Base-by-base conservation (phyloP, 176 grass and related monocot species). In the Aegilops bicornis region DNA sequence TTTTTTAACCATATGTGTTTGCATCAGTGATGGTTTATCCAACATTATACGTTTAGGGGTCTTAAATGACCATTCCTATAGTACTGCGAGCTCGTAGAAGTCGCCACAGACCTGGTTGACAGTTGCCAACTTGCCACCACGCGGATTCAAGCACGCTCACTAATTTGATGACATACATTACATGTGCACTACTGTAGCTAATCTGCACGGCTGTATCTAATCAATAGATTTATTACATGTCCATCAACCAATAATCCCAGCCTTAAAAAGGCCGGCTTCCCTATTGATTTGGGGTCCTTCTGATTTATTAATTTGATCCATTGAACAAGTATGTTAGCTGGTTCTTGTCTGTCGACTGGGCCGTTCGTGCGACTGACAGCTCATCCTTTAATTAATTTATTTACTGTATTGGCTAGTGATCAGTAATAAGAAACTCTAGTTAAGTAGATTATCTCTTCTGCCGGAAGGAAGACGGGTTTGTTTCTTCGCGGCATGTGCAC, bases 201-300 rank as follows among this genome's bases (percentile, higher is more conserved):
- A 68, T 67, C 61, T 39, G 73, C 62, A 54, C 56, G 68, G 39
- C 69, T 81, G 69, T 87, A 87, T 70, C 59, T 74, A 87, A 87
- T 81, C 63, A 82, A 58, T 82, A 19, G 71, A 40, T 76, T 82
- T 40, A 76, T 77, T 69, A 68, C 17, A 33, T 59, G 63, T 45
- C 72, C 86, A 88, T 83, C 63, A 69, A 67, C 72, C 62, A 69
- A 88, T 69, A 76, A 87, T 87, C 79, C 15, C 61, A 87, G 31
- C 70, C 64, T 40, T 63, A 43, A 87, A 82, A 29, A 77, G 65
- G 45, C 43, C 1, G 48, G 70, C 45, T 40, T 45, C 83, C 66
- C 60, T 29, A 50, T 50, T 75, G 10, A 14, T 78, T 78, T 78
- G 83, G 2, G 40, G 39, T 75, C 42, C 23, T 48, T 4, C 45